Conservation (phyloP, 2,329 filamentous ascomycete genomes). For the Ceratocystis cubensis region DNA sequence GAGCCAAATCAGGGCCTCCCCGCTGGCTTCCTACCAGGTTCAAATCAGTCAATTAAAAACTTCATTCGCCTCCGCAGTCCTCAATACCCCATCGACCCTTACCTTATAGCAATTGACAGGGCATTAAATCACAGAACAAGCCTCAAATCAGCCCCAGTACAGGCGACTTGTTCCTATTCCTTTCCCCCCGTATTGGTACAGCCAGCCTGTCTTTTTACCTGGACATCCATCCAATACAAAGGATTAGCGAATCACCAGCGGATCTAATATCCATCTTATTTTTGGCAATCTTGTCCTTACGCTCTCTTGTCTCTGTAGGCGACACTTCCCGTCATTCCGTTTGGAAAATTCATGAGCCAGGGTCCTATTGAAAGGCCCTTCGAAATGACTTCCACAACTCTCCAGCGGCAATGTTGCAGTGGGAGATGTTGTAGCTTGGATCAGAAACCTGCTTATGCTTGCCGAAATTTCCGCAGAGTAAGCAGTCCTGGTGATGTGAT, state of each 20-base stretch:
- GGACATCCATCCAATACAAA: neutral
- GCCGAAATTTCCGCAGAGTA: neutral
- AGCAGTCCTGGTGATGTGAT: neutral
- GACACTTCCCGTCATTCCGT: neutral
- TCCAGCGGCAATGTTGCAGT: neutral
- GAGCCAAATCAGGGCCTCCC: neutral
- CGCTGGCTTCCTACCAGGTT: neutral
- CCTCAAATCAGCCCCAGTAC: neutral
- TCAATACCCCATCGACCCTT: neutral
- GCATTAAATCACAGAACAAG: constrained; percentile 2
- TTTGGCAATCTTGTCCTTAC: neutral
- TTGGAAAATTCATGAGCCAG: neutral
- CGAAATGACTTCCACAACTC: neutral
- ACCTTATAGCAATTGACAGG: neutral
- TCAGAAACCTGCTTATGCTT: neutral
- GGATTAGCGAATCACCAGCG: neutral
- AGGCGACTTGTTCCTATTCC: neutral
- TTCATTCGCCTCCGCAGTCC: neutral
- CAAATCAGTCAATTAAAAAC: neutral
- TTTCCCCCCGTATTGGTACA: neutral
- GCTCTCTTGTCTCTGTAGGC: neutral
- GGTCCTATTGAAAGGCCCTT: neutral
- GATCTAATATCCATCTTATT: constrained; percentile 1
- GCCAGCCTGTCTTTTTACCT: neutral
- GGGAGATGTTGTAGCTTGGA: neutral